phyloP scores from a whole-genome alignment of 2,329 filamentous ascomycete genomes.

The Cladophialophora yegresii region DNA sequence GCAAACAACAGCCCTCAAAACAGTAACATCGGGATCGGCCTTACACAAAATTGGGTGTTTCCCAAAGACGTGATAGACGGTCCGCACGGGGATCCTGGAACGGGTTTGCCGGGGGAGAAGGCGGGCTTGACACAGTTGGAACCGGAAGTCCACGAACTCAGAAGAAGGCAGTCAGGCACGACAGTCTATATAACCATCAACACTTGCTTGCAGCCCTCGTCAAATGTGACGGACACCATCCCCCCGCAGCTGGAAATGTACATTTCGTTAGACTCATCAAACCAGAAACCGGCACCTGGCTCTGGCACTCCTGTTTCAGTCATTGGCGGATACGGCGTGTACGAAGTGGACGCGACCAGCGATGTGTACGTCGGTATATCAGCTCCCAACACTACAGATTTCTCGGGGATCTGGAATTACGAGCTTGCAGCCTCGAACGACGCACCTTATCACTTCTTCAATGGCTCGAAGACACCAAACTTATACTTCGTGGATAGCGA shows the following conservation, averaged over 20 bases:
- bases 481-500: conserved; percentile 85
- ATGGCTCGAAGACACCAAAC: conserved; percentile 51
- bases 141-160: conserved; percentile 26
- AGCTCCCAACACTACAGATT: conserved; percentile 66
- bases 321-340: conserved; percentile 68
- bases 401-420: conserved; percentile 72
- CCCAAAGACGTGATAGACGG: conserved; percentile 57
- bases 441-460: conserved; percentile 65
- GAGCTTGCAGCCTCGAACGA: conserved; percentile 82
- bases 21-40: conserved; percentile 64
- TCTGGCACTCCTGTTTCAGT: conserved; percentile 55
- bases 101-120: conserved; percentile 42
- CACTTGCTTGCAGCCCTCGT: conserved; percentile 74
- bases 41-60: conserved; percentile 66
- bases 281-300: conserved; percentile 67
- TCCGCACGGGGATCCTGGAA: conserved; percentile 42
- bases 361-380: conserved; percentile 76
- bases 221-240: conserved; percentile 52
- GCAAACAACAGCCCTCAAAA: conserved; percentile 66
- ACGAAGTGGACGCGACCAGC: conserved; percentile 61
- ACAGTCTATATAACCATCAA: conserved; percentile 78
- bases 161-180: conserved; percentile 30
- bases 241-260: conserved; percentile 78
- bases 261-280: conserved; percentile 66
- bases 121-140: conserved; percentile 31